Conservation (phyloP, 1,284 basidiomycete species). For the Peniophora sp. region DNA sequence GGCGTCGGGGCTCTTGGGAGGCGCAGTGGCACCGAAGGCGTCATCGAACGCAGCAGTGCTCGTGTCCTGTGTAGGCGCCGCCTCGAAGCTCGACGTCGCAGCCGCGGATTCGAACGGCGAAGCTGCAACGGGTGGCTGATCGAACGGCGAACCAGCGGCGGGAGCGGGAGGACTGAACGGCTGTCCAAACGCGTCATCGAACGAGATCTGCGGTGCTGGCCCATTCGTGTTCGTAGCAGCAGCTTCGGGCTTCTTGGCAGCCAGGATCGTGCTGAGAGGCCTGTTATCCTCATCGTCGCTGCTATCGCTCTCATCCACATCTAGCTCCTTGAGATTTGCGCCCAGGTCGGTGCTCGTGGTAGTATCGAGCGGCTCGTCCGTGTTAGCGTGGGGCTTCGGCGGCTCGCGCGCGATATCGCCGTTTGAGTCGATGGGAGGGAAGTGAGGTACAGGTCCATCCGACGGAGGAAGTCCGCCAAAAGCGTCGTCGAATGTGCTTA, state of each 20-base stretch:
- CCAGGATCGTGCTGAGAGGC: slow-evolving; percentile 18
- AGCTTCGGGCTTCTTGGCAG: neutral
- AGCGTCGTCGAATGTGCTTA: slow-evolving; percentile 19
- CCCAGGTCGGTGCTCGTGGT: slow-evolving; percentile 41
- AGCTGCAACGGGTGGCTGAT: too few relatives aligned
- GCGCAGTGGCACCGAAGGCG: slow-evolving; percentile 14
- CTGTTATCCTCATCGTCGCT: slow-evolving; percentile 41
- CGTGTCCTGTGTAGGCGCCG: slow-evolving; percentile 5
- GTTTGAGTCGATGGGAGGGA: neutral
- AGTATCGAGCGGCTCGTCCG: slow-evolving; percentile 9
- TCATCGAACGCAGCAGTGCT: neutral
- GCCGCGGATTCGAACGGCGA: neutral
- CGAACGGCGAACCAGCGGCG: slow-evolving; percentile 10
- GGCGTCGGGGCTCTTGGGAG: slow-evolving; percentile 14
- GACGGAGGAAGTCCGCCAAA: slow-evolving; percentile 37
- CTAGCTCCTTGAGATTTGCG: slow-evolving; percentile 54
- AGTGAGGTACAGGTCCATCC: slow-evolving; percentile 24
- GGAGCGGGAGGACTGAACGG: slow-evolving; percentile 16
- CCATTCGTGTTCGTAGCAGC: slow-evolving; percentile 4
- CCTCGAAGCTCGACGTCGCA: slow-evolving; percentile 4
- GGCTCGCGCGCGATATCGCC: too few relatives aligned
- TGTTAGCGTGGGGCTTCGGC: neutral
- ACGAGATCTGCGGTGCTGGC: slow-evolving; percentile 6
- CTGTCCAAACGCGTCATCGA: slow-evolving; percentile 8
- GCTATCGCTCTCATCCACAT: slow-evolving; percentile 55